Percentiles rank a stretch among this genome's conserved stretches.
phyloP scores from a whole-genome alignment of 345 rosid species.

The Limnanthes douglasii region DNA sequence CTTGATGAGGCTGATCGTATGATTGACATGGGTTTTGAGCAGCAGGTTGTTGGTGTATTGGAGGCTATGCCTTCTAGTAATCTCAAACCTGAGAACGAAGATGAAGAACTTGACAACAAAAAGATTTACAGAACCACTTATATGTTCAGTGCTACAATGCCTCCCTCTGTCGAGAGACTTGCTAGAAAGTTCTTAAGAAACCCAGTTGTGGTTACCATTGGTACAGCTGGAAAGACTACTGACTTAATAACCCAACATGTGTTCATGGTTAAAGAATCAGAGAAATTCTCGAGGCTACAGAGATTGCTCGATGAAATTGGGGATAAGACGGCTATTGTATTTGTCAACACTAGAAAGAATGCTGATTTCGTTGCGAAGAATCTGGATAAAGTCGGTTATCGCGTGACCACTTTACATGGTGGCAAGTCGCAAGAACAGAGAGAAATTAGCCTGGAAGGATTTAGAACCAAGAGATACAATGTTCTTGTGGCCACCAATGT shows the following conservation, averaged over 20 bases:
- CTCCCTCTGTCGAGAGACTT: constrained; percentile 84
- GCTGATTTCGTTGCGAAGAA: constrained; percentile 68
- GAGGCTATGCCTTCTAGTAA: constrained; percentile 97
- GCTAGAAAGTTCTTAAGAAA: constrained; percentile 93
- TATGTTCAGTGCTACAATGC: constrained; percentile 99
- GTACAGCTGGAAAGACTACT: constrained; percentile 93
- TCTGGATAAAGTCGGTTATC: constrained; percentile 74
- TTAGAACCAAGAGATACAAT: constrained; percentile 72
- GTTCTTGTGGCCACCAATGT: constrained; percentile 96
- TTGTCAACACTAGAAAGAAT: constrained; percentile 87
- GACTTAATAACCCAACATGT: constrained; percentile 85
- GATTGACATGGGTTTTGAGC: constrained; percentile 97
- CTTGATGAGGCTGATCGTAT: constrained; percentile 98
- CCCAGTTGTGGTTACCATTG: constrained; percentile 89
- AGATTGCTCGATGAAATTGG: constrained; percentile 73
- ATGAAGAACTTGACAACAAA: constrained; percentile 87
- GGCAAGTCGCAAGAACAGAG: constrained; percentile 96
- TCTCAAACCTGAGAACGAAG: constrained; percentile 90
- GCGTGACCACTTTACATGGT: constrained; percentile 85
- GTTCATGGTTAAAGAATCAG: constrained; percentile 77
- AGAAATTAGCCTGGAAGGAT: constrained; percentile 86
- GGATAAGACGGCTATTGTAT: constrained; percentile 81
- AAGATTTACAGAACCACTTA: constrained; percentile 89
- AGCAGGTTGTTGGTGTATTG: constrained; percentile 75
- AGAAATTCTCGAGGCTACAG: constrained; percentile 51